phyloP scores from a whole-genome alignment of 805 yeast genomes.

The Pichia californica region DNA sequence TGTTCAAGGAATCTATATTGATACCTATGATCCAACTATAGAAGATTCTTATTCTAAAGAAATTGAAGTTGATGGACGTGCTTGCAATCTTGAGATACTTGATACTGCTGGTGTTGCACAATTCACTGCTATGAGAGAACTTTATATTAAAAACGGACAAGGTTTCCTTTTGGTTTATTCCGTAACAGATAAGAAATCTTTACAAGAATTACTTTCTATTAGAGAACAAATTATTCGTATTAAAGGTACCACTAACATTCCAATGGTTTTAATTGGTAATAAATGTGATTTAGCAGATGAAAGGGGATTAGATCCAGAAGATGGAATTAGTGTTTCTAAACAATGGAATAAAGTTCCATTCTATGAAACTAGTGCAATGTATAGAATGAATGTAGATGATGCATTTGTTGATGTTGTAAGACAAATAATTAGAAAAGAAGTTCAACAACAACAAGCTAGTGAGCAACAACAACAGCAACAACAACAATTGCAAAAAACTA shows the following conservation, averaged over 20 bases:
- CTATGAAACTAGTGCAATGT: constrained; percentile 90
- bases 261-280: constrained; percentile 87
- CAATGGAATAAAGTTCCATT: constrained; percentile 89
- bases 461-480: background rate
- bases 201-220: constrained; percentile 70
- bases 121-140: constrained; percentile 91
- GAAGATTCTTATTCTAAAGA: constrained; percentile 93
- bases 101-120: constrained; percentile 73
- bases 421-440: constrained; percentile 77
- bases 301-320: constrained; percentile 69
- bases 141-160: constrained; percentile 80
- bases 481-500: background rate
- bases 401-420: constrained; percentile 85
- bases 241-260: constrained; percentile 70
- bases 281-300: constrained; percentile 79
- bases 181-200: constrained; percentile 55
- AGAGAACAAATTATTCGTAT: constrained; percentile 80
- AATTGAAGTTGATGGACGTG: constrained; percentile 80
- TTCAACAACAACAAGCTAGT: constrained; percentile 18
- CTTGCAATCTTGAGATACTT: constrained; percentile 74
- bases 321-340: constrained; percentile 77
- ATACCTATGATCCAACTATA: constrained; percentile 93
- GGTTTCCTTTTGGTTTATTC: constrained; percentile 58
- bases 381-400: constrained; percentile 82
- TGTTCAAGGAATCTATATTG: constrained; percentile 84